Conservation (phyloP, 352 stramenopile species). For the Hyaloperonospora arabidopsidis region DNA sequence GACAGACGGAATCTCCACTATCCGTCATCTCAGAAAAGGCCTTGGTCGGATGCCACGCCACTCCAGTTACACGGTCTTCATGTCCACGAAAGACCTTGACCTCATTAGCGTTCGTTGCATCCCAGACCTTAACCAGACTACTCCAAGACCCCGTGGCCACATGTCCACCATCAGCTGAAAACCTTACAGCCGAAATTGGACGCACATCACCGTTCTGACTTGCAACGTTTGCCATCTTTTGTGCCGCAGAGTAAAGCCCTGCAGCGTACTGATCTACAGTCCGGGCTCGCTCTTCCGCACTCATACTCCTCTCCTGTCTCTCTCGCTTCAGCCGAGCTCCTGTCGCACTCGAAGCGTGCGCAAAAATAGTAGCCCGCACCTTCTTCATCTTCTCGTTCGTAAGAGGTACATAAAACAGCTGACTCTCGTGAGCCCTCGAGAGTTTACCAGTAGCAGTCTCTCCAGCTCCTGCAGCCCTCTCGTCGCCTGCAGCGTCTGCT, state of each 20-base stretch:
- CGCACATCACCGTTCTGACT: constrained; percentile 93
- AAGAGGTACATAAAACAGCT: constrained; percentile 82
- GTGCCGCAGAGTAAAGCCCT: constrained; percentile 66
- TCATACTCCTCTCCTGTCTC: constrained; percentile 28
- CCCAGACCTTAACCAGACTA: constrained; percentile 92
- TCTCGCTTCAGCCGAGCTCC: constrained; percentile 51
- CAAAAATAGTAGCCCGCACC: constrained; percentile 71
- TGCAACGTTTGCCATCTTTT: constrained; percentile 80
- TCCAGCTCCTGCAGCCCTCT: constrained; percentile 3
- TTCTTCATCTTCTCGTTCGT: constrained; percentile 76
- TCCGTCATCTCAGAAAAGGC: constrained; percentile 58
- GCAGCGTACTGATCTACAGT: constrained; percentile 54
- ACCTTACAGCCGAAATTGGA: constrained; percentile 75
- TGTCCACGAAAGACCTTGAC: constrained; percentile 80
- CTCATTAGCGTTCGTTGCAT: constrained; percentile 57
- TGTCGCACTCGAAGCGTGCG: constrained; percentile 66
- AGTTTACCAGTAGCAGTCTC: constrained; percentile 3
- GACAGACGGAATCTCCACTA: constrained; percentile 40
- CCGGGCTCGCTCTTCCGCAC: constrained; percentile 37
- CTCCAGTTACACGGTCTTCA: constrained; percentile 79
- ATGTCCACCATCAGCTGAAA: constrained; percentile 48
- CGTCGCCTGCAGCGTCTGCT: constrained; percentile 3
- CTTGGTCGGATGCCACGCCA: constrained; percentile 70
- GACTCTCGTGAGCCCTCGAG: constrained; percentile 39
- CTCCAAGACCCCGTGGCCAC: constrained; percentile 90